Percentiles rank a stretch among this genome's conserved stretches.
Evolutionary conservation across 225 moss, liverwort and hornwort species (phyloP).

Genomic region (Pseudisothecium myosuroides): DNA sequence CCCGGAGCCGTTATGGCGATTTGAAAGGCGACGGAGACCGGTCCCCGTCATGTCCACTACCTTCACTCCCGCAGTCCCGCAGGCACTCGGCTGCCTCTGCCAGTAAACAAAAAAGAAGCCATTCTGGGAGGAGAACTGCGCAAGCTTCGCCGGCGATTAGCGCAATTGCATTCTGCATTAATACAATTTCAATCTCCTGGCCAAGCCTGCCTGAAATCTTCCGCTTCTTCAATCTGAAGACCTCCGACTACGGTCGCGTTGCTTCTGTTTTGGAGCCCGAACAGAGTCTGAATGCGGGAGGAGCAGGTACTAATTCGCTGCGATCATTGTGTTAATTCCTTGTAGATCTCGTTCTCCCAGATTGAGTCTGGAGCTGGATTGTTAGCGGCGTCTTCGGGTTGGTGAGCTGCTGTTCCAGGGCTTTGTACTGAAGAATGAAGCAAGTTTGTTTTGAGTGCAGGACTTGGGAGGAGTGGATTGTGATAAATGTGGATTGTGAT

Average conservation of each 20-base stretch:
- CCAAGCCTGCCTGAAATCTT: not conserved
- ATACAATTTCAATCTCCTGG: not conserved
- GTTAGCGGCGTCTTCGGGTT: not conserved
- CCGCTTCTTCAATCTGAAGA: not conserved
- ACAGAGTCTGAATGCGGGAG: not conserved
- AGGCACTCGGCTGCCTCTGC: slow-evolving; percentile 19
- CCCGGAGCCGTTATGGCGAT: slow-evolving; percentile 6
- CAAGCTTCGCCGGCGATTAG: slow-evolving; percentile 16
- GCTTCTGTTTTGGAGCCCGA: not conserved
- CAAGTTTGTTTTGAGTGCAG: not conserved
- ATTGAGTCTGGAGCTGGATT: not conserved
- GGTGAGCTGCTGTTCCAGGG: not conserved
- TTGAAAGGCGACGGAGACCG: slow-evolving; percentile 3
- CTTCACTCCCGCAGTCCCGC: not conserved
- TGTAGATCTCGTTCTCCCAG: not conserved
- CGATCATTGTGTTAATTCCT: not conserved
- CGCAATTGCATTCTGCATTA: not conserved
- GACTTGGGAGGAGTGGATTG: not conserved
- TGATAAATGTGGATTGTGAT: not conserved
- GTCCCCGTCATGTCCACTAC: not conserved
- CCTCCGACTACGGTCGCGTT: not conserved
- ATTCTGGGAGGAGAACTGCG: not conserved
- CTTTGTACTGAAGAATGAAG: not conserved
- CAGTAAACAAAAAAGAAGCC: not conserved
- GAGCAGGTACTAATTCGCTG: not conserved